phyloP scores from a whole-genome alignment of 306 rosid genomes.

The Castanospermum australe region DNA sequence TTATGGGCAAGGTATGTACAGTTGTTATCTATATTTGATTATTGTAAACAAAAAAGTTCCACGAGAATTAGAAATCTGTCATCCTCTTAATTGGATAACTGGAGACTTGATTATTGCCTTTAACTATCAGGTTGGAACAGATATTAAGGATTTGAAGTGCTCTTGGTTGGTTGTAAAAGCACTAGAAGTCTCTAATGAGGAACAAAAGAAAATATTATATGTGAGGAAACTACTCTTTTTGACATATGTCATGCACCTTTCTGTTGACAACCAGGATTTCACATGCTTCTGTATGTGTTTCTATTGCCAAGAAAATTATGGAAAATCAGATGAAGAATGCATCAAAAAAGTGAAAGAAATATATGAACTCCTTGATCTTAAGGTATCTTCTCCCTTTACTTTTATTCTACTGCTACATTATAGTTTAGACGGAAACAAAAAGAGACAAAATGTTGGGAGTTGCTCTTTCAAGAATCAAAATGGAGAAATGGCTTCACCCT shows the following conservation, averaged over 20 bases:
- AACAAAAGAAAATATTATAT: slow-evolving; percentile 45
- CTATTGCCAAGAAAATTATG: slow-evolving; percentile 48
- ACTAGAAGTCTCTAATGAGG: slow-evolving; percentile 41
- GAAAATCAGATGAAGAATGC: slow-evolving; percentile 39
- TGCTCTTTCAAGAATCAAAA: too few species aligned
- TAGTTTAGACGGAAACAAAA: not conserved
- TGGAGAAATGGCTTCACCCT: too few species aligned
- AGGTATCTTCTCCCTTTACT: slow-evolving; percentile 32
- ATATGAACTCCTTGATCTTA: slow-evolving; percentile 49
- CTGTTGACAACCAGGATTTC: not conserved
- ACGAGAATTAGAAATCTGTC: too few species aligned
- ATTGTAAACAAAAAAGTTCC: too few species aligned
- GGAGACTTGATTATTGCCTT: not conserved
- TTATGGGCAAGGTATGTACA: slow-evolving; percentile 53
- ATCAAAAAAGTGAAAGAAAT: slow-evolving; percentile 50
- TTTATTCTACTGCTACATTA: not conserved
- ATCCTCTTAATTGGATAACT: too few species aligned
- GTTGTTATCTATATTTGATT: not conserved
- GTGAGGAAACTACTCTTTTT: slow-evolving; percentile 28
- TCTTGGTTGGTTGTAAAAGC: slow-evolving; percentile 70
- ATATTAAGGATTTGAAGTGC: slow-evolving; percentile 68
- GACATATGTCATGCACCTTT: not conserved
- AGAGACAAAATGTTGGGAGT: too few species aligned
- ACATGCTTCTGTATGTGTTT: not conserved
- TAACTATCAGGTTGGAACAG: slow-evolving; percentile 53